Percentiles rank a stretch among this genome's conserved stretches.
Conservation (phyloP, 257 asterid genomes). For the Buddleja alternifolia region DNA sequence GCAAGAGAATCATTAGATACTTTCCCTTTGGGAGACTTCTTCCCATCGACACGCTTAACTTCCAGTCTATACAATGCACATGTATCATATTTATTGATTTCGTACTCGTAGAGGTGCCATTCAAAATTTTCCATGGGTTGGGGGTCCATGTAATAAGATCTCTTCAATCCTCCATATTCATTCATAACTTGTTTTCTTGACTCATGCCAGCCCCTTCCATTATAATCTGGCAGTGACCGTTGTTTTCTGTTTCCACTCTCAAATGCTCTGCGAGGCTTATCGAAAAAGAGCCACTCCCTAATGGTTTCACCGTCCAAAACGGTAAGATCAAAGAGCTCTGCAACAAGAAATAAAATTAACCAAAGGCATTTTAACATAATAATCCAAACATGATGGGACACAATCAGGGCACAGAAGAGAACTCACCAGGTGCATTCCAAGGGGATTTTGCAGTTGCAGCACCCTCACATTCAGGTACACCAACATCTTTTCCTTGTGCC, state of each 20-base stretch:
- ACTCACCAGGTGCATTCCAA: conserved; percentile 94
- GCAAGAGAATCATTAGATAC: conserved; percentile 66
- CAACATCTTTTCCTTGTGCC: conserved; percentile 84
- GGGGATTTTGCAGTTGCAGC: conserved; percentile 99
- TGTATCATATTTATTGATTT: conserved; percentile 63
- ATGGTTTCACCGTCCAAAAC: conserved; percentile 83
- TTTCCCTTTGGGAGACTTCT: conserved; percentile 86
- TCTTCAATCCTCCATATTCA: conserved; percentile 85
- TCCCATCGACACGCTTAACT: conserved; percentile 68
- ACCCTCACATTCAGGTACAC: conserved; percentile 95
- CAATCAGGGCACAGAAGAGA: background rate
- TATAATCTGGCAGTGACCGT: conserved; percentile 91
- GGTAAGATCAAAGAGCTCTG: conserved; percentile 85
- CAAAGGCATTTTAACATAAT: background rate
- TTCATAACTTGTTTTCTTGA: conserved; percentile 90
- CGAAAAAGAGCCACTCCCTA: conserved; percentile 98
- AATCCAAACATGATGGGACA: conserved; percentile 1
- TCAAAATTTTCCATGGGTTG: conserved; percentile 84
- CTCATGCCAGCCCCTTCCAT: conserved; percentile 99
- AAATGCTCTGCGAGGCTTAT: conserved; percentile 95
- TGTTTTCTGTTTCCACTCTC: conserved; percentile 98
- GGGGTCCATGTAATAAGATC: conserved; percentile 99
- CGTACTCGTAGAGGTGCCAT: conserved; percentile 95
- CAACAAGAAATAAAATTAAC: conserved; percentile 25
- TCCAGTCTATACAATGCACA: conserved; percentile 93